These are phyloP conservation scores for Lentinula sp. DNA, from an alignment of 768 basidiomycete species.

Conservation along the genomic window DNA sequence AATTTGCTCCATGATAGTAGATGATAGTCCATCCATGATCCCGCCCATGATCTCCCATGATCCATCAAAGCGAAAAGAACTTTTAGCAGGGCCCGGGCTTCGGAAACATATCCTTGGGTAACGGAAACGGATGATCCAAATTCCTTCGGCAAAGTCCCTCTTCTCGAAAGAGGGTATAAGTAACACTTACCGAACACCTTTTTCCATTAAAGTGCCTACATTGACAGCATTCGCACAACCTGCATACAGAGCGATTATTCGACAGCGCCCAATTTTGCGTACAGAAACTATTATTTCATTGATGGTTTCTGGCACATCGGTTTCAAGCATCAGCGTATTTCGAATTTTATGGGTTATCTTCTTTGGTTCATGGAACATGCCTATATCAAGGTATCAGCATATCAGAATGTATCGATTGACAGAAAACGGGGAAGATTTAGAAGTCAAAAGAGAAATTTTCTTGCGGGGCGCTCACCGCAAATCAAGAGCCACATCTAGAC, in stretches of 20 bases:
- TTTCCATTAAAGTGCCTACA: conserved; percentile 74
- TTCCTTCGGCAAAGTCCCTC: background rate
- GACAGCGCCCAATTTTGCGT: conserved; percentile 52
- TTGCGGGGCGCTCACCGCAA: conserved; percentile 27
- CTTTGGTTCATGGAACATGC: conserved; percentile 71
- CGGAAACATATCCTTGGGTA: too few species aligned
- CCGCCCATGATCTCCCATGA: too few species aligned
- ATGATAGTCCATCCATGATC: too few species aligned
- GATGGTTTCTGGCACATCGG: conserved; percentile 61
- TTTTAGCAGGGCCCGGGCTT: background rate
- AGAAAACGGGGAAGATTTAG: too few species aligned
- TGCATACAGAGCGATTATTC: conserved; percentile 64
- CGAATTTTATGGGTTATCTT: conserved; percentile 57
- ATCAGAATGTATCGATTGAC: background rate
- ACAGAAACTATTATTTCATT: conserved; percentile 42
- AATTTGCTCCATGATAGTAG: too few species aligned
- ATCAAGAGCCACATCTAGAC: conserved; percentile 60
- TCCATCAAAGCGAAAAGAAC: too few species aligned
- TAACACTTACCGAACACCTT: conserved; percentile 43
- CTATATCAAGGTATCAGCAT: conserved; percentile 13
- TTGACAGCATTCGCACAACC: conserved; percentile 65
- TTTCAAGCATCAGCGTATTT: conserved; percentile 69
- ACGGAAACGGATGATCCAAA: too few species aligned
- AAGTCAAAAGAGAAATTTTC: too few species aligned
- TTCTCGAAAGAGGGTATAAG: background rate